Percentiles rank a stretch among this genome's conserved stretches.
Conservation (phyloP, 2,329 filamentous ascomycete genomes). For the Tolypocladium cylindrosporum region DNA sequence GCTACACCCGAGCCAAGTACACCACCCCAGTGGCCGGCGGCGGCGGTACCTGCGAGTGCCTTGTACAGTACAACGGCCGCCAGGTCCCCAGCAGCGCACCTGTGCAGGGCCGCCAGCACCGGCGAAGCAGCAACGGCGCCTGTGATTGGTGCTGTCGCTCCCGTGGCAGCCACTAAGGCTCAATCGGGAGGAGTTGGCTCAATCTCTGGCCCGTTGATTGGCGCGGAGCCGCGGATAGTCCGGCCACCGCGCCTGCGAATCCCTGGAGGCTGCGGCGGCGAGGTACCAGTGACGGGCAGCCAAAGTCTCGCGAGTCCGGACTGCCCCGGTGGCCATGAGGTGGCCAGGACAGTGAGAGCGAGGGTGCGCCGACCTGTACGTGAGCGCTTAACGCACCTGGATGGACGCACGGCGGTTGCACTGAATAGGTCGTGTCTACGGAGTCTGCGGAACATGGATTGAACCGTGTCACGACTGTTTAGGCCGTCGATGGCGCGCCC, state of each 20-base stretch:
- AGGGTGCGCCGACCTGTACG: background rate
- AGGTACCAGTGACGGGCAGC: background rate
- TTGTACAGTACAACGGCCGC: background rate
- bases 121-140: background rate
- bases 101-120: background rate
- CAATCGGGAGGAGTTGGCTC: slow-evolving; percentile 12
- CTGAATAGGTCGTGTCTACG: background rate
- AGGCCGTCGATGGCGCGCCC: background rate
- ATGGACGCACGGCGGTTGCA: background rate
- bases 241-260: slow-evolving; percentile 12
- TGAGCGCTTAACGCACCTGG: background rate
- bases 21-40: background rate
- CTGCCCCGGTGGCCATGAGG: background rate
- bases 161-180: slow-evolving; percentile 15
- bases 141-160: background rate
- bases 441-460: background rate
- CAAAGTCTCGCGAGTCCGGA: background rate
- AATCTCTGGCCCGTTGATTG: slow-evolving; percentile 11
- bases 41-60: background rate
- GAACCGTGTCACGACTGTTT: background rate
- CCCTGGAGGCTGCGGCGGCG: slow-evolving; percentile 4
- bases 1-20: background rate
- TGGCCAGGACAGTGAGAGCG: background rate
- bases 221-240: slow-evolving; percentile 18
- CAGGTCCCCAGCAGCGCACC: background rate